phyloP scores from a whole-genome alignment of 139 green algal genomes.

The Marvania coccoides region DNA sequence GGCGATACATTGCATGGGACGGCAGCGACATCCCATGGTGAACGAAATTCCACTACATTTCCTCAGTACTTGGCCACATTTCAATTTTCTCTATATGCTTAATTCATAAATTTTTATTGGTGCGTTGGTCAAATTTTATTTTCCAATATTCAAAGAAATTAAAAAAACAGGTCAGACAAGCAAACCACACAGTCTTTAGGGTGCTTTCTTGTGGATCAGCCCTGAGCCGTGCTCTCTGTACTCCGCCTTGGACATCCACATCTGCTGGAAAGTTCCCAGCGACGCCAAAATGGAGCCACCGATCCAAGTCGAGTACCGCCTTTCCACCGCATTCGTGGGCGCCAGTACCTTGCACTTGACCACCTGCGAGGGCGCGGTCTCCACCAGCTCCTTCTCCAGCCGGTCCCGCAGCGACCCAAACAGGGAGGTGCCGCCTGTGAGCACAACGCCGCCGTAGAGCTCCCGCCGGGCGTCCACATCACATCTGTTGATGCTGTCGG shows the following conservation, averaged over 20 bases:
- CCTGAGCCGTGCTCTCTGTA: constrained; percentile 86
- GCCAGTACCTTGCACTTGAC: constrained; percentile 74
- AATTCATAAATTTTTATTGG: too few relatives aligned
- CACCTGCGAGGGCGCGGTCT: constrained; percentile 29
- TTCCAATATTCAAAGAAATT: too few relatives aligned
- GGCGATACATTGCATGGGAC: constrained; percentile 65
- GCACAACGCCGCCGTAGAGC: constrained; percentile 67
- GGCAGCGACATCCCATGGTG: constrained; percentile 60
- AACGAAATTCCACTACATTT: background rate
- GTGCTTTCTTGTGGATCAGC: constrained; percentile 83
- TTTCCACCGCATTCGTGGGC: constrained; percentile 69
- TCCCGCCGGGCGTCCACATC: constrained; percentile 86
- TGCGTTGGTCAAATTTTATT: too few relatives aligned
- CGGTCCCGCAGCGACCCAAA: constrained; percentile 63
- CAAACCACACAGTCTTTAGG: too few relatives aligned
- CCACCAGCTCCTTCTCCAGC: constrained; percentile 68
- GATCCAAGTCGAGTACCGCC: constrained; percentile 77
- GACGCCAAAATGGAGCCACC: constrained; percentile 89
- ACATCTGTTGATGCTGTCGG: constrained; percentile 66
- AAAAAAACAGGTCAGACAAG: too few relatives aligned
- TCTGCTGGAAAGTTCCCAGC: constrained; percentile 93
- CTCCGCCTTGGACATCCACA: constrained; percentile 92
- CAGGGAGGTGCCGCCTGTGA: constrained; percentile 65
- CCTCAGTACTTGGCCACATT: background rate
- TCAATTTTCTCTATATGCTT: too few relatives aligned